Conservation (phyloP, 176 grass and related monocot genomes). For the Ensete ventricosum region DNA sequence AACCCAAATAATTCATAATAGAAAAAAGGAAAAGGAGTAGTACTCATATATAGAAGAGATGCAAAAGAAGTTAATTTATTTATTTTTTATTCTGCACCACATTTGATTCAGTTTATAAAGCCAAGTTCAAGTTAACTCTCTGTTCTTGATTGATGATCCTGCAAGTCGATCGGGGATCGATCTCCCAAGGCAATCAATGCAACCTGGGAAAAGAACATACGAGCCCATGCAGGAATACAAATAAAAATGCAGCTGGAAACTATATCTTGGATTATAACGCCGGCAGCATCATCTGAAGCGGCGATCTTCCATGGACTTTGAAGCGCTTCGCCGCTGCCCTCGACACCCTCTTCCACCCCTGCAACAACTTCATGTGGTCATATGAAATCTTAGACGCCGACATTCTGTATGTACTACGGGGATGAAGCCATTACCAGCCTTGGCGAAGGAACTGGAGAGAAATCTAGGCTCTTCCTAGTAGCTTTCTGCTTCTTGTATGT, state of each 20-base stretch:
- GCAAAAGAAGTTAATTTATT: too few species aligned
- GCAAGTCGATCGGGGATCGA: too few species aligned
- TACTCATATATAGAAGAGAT: too few species aligned
- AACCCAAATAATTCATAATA: too few species aligned
- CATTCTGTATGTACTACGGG: neutral
- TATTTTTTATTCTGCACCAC: too few species aligned
- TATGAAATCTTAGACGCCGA: neutral
- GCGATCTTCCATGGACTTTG: constrained; percentile 45
- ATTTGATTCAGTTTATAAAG: too few species aligned
- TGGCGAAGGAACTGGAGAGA: constrained; percentile 8
- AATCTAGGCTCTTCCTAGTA: neutral
- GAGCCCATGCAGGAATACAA: too few species aligned
- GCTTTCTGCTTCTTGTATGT: constrained; percentile 5
- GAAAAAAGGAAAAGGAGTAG: too few species aligned
- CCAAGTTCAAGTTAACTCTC: too few species aligned
- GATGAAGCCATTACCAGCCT: constrained; percentile 9
- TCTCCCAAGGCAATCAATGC: too few species aligned
- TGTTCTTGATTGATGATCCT: too few species aligned
- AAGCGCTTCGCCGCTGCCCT: constrained; percentile 55
- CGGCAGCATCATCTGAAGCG: constrained; percentile 45
- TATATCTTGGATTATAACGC: constrained; percentile 18
- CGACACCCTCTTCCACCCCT: constrained; percentile 43
- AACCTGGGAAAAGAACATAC: too few species aligned
- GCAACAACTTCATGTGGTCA: neutral
- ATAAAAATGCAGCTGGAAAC: constrained; percentile 6